Conservation (phyloP, 371 early-diverging fungal species). For the Nosema bombycis region DNA sequence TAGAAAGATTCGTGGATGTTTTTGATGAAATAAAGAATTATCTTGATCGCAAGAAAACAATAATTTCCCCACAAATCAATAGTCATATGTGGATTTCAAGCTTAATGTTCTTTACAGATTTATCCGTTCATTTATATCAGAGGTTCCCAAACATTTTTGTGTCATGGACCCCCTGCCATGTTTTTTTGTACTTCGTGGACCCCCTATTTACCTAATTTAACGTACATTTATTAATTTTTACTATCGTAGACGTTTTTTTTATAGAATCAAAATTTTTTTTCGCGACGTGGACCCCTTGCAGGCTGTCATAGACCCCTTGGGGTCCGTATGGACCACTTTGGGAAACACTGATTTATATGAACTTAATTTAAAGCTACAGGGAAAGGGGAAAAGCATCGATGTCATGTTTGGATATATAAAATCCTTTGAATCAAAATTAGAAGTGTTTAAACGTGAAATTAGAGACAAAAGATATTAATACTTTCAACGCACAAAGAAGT, state of each 20-base stretch:
- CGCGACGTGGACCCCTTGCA: no score
- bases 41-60: background rate
- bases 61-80: background rate
- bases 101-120: background rate
- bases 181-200: no score
- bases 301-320: no score
- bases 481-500: background rate
- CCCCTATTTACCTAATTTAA: no score
- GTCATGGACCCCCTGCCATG: no score
- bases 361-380: background rate
- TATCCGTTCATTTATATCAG: no score
- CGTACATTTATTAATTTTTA: no score
- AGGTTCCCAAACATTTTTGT: no score
- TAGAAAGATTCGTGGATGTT: background rate
- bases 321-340: no score
- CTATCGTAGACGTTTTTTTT: no score
- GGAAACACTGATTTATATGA: background rate
- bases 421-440: background rate
- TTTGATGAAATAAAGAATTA: background rate
- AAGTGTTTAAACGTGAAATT: background rate
- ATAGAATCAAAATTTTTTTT: no score
- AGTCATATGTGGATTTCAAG: background rate
- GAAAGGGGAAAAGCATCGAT: background rate
- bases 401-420: background rate
- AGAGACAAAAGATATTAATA: background rate